Percentiles rank a stretch among this genome's conserved stretches.
Conservation (phyloP, 306 rosid species). For the Herpetospermum pedunculosum region DNA sequence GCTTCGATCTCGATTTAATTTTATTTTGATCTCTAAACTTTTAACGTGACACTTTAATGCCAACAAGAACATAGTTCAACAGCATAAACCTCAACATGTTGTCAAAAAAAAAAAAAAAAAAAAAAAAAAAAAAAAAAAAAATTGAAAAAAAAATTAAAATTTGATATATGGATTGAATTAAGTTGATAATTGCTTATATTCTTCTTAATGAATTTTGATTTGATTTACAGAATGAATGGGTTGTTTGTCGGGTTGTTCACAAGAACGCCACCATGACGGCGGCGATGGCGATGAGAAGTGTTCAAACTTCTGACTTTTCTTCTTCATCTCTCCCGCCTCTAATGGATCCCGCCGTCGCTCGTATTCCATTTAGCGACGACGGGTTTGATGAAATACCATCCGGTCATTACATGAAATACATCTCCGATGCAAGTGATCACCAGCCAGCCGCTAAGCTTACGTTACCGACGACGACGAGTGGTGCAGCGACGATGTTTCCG, state of each 20-base stretch:
- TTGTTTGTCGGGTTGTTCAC: conserved; percentile 69
- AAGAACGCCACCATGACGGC: conserved; percentile 35
- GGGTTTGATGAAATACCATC: neutral
- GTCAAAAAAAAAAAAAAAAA: too few species aligned
- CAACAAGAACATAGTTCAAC: too few species aligned
- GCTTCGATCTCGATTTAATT: too few species aligned
- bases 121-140: too few species aligned
- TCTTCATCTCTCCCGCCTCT: conserved; percentile 78
- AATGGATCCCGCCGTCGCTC: conserved; percentile 27
- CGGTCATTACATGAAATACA: neutral
- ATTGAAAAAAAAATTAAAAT: neutral
- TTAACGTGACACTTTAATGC: too few species aligned
- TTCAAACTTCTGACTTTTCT: conserved; percentile 39
- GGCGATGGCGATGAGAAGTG: conserved; percentile 23
- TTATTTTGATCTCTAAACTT: neutral
- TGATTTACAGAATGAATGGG: conserved; percentile 78
- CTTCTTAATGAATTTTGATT: neutral
- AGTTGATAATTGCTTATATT: neutral
- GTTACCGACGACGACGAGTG: too few species aligned
- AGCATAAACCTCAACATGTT: too few species aligned
- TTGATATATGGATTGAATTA: neutral
- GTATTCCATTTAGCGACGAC: neutral
- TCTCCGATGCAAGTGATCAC: neutral
- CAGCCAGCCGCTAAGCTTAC: neutral
- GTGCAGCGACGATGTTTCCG: neutral